Base-by-base conservation (phyloP, 1,139 yeast genomes). In the Yamadazyma sp. region DNA sequence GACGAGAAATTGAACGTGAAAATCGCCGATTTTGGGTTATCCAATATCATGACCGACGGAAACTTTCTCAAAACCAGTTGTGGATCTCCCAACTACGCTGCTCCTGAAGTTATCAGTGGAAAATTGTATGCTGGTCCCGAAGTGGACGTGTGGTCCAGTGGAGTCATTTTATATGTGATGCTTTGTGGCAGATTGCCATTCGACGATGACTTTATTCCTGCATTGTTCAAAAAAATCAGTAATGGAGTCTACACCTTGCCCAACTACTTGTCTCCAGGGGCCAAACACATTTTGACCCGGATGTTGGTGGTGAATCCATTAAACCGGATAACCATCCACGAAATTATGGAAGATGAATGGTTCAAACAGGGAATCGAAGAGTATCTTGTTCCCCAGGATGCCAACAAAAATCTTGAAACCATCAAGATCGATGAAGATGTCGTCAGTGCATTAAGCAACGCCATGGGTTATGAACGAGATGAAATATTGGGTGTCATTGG, bases 91-190 rank as follows among this genome's bases (percentile, higher is more conserved):
- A 90, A 92, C 58, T 92, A 92, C 58, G 98, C 98, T 2, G 98
- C 98, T 0, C 98, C 98, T 0, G 98, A 92, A 62, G 97, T 92
- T 34, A 92, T 92, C 44, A 82, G 94, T 49, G 98, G 98, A 33
- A 90, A 94, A 59, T 73, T 92, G 42, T 92, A 92, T 56, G 98
- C 97, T 1, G 98, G 98, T 4, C 97, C 97, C 2, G 98, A 92
- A 64, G 98, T 92, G 35, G 98, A 94, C 61, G 97, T 94, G 38
- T 94, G 99, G 99, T 86, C 96, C 0, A 86, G 96, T 52, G 98
- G 99, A 52, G 97, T 94, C 35, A 92, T 94, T 40, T 72, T 92
- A 44, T 92, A 90, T 54, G 98, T 94, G 34, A 89, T 92, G 96
- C 74, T 92, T 39, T 92, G 97, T 65, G 97, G 99, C 27, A 76